A percentile compares a stretch with the other conserved stretches of the same genome.
Conservation (phyloP, 2,329 filamentous ascomycete species). For the Xylariaceae sp. region DNA sequence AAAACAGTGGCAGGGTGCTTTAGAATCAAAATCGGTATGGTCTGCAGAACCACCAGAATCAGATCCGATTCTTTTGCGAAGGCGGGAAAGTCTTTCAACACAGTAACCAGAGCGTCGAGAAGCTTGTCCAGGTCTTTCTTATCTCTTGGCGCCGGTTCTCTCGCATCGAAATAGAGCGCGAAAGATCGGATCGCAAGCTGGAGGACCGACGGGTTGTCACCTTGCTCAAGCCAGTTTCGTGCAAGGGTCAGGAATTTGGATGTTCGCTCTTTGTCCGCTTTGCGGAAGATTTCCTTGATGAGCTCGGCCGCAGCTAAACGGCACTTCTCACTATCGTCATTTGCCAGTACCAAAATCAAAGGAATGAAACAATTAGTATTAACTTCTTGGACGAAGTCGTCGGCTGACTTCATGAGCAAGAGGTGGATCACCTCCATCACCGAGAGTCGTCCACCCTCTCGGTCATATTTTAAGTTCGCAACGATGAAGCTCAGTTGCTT, state of each 20-base stretch:
- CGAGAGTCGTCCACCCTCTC: constrained; percentile 82
- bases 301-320: constrained; percentile 75
- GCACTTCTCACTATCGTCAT: constrained; percentile 84
- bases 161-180: constrained; percentile 73
- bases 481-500: constrained; percentile 88
- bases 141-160: constrained; percentile 54
- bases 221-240: constrained; percentile 70
- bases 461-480: constrained; percentile 85
- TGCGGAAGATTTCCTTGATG: constrained; percentile 74
- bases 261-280: constrained; percentile 67
- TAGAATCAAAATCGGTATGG: constrained; percentile 63
- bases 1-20: constrained; percentile 62
- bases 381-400: constrained; percentile 78
- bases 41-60: constrained; percentile 67
- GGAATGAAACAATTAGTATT: constrained; percentile 79
- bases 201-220: constrained; percentile 65
- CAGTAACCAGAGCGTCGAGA: constrained; percentile 48
- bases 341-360: constrained; percentile 77
- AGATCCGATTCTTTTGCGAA: constrained; percentile 63
- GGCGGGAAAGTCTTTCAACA: constrained; percentile 52
- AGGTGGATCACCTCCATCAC: constrained; percentile 89
- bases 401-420: constrained; percentile 78
- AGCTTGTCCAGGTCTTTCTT: constrained; percentile 65
- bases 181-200: constrained; percentile 76
- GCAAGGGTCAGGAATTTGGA: constrained; percentile 68